A percentile compares a stretch with the other conserved stretches of the same genome.
These are phyloP conservation scores for Cyclocybe aegerita DNA, from an alignment of 768 basidiomycete genomes.

Conservation along the genomic window DNA sequence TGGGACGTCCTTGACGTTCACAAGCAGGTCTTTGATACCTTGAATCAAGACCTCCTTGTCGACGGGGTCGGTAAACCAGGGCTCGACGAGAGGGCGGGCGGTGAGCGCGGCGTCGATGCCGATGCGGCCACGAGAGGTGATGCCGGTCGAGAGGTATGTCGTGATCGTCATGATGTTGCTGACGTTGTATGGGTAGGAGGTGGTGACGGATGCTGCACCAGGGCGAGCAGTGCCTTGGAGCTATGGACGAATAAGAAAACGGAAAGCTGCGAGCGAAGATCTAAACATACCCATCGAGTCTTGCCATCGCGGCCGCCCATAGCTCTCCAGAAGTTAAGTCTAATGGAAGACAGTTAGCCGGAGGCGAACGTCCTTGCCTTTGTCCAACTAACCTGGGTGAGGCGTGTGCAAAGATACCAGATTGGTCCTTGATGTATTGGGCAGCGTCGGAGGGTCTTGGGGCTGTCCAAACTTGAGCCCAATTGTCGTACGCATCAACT, in stretches of 20 bases:
- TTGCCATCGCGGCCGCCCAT: conserved; percentile 43
- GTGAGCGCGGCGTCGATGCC: conserved; percentile 55
- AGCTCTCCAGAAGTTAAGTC: conserved; percentile 64
- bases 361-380: not conserved
- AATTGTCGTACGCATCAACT: conserved; percentile 67
- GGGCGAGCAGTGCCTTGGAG: conserved; percentile 65
- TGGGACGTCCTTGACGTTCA: conserved; percentile 32
- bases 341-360: conserved; percentile 15
- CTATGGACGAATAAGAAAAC: conserved; percentile 22
- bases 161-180: conserved; percentile 65
- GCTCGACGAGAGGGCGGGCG: conserved; percentile 45
- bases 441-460: conserved; percentile 55
- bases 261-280: not conserved
- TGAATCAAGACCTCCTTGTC: conserved; percentile 53
- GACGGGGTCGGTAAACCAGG: conserved; percentile 58
- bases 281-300: conserved; percentile 45
- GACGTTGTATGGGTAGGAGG: conserved; percentile 49
- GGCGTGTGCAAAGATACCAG: conserved; percentile 56
- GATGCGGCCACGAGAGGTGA: conserved; percentile 62
- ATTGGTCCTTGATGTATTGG: conserved; percentile 50
- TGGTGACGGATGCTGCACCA: conserved; percentile 52
- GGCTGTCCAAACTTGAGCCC: conserved; percentile 54
- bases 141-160: conserved; percentile 57
- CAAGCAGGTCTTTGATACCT: conserved; percentile 42
- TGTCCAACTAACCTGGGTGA: conserved; percentile 35